Conservation (phyloP, 2,329 filamentous ascomycete species). For the Rutstroemia sp. region DNA sequence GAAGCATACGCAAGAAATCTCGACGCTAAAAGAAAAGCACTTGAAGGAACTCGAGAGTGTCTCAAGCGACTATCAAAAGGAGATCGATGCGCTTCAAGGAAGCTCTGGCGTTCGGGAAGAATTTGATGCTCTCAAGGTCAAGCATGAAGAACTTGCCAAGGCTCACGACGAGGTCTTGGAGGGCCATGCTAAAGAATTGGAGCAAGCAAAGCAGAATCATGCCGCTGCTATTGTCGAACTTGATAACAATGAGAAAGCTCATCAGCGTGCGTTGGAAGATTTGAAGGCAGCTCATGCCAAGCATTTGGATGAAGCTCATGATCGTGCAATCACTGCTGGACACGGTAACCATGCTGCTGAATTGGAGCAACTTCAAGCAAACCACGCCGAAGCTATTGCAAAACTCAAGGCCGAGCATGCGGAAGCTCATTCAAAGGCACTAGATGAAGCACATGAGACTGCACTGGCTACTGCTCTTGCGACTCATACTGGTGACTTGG, state of each 20-base stretch:
- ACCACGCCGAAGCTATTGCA: conserved; percentile 38
- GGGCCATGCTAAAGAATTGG: conserved; percentile 19
- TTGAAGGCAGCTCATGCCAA: conserved; percentile 50
- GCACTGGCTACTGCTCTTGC: conserved; percentile 42
- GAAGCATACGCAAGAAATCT: conserved; percentile 45
- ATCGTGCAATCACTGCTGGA: conserved; percentile 39
- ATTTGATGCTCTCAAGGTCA: conserved; percentile 51
- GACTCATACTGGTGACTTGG: conserved; percentile 41
- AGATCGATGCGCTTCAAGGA: conserved; percentile 55
- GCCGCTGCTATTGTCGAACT: conserved; percentile 22
- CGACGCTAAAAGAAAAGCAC: conserved; percentile 34
- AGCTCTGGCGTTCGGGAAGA: conserved; percentile 59
- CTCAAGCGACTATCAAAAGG: conserved; percentile 54
- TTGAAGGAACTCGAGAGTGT: conserved; percentile 50
- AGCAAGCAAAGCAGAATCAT: conserved; percentile 23
- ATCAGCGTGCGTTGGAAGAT: conserved; percentile 47
- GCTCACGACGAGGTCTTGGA: conserved; percentile 24
- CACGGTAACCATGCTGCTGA: conserved; percentile 42
- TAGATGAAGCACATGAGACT: conserved; percentile 47
- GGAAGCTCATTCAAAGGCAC: conserved; percentile 47
- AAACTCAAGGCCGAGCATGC: conserved; percentile 38
- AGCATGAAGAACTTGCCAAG: conserved; percentile 42
- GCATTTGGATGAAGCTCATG: conserved; percentile 50
- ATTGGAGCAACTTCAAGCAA: conserved; percentile 46
- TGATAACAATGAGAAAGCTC: conserved; percentile 43